Evolutionary conservation across 768 basidiomycete genomes (phyloP), one percentile per base, ranked within the genome.

Genomic region (Boletus reticuloceps): DNA sequence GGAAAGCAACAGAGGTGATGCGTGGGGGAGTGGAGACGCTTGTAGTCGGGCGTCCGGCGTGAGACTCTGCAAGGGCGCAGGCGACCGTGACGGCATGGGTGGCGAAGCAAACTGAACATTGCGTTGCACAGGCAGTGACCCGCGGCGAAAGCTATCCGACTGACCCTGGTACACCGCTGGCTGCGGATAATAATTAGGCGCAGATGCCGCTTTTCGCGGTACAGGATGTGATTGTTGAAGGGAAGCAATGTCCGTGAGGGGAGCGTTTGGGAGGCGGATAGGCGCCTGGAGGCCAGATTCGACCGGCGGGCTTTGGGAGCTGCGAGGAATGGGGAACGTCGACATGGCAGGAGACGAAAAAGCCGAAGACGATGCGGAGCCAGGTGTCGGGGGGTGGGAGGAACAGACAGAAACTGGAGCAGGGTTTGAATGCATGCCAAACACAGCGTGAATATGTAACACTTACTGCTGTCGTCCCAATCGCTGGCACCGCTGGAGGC

Each of bases 391-490:
- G 9, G 73, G 71, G 20, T 67, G 60, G 5, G 79, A 80, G 17
- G 65, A 67, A 47, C 62, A 55, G 37, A 71, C 54, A 1, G 68
- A 67, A 19, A 67, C 69, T 71, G 49, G 12, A 27, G 46, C 32
- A 8, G 32, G 9, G 40, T 45, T 25, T 54, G 54, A 41, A 48
- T 42, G 34, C 16, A 14, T 10, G n/a, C 3, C 22, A 31, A 44
- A 20, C 9, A 17, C 2, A 17, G 16, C 2, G 17, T 4, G 7
- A 3, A 38, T 0, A n/a, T 6, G n/a, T 0, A 3, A 41, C 3
- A 69, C 87, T 66, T 68, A 89, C 89, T 79, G 73, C 73, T 82
- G 69, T 91, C 89, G 66, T 92, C 89, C 89, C 89, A 92, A 67
- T 92, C 90, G 59, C 88, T 89, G 53, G 58, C 56, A 10, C 77